Percentiles rank a stretch among this genome's conserved stretches.
These are phyloP conservation scores for Juncus inflexus DNA, from an alignment of 176 grass and related monocot species.

Conservation along the genomic window DNA sequence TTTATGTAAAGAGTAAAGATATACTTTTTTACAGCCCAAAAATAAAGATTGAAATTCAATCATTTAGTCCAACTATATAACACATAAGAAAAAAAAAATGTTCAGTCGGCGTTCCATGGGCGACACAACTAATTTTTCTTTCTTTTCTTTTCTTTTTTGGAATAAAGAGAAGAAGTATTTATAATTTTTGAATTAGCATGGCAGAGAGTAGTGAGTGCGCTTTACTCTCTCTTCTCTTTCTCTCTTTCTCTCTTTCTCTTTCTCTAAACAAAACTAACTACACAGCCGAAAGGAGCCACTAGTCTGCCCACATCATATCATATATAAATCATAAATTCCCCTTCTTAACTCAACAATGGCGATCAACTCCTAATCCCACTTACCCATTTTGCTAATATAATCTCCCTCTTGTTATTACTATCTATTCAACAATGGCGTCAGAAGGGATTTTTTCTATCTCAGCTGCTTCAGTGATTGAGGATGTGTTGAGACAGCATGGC, in stretches of 20 bases:
- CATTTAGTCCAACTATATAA: no score
- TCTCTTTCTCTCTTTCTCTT: background rate
- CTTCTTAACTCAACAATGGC: conserved; percentile 17
- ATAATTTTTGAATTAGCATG: no score
- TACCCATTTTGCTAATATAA: conserved; percentile 48
- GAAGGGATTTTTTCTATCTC: conserved; percentile 54
- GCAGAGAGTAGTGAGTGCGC: no score
- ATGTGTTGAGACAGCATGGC: conserved; percentile 82
- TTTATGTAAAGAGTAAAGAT: no score
- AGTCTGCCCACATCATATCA: conserved; percentile 27
- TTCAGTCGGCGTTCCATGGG: no score
- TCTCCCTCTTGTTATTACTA: conserved; percentile 39
- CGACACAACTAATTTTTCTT: no score
- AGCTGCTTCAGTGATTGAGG: conserved; percentile 74
- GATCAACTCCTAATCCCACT: conserved; percentile 31
- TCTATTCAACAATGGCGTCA: conserved; percentile 45
- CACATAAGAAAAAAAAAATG: no score
- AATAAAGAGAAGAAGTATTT: no score
- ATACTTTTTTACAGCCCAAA: no score
- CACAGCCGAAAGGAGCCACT: conserved; percentile 43
- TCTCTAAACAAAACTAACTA: conserved; percentile 19
- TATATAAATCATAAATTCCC: conserved; percentile 2
- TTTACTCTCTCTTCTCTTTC: no score
- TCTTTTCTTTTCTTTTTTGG: no score
- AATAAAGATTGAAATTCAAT: no score